Base-by-base conservation (phyloP, 2,329 filamentous ascomycete genomes). In the Ilyonectria mors-panacis region DNA sequence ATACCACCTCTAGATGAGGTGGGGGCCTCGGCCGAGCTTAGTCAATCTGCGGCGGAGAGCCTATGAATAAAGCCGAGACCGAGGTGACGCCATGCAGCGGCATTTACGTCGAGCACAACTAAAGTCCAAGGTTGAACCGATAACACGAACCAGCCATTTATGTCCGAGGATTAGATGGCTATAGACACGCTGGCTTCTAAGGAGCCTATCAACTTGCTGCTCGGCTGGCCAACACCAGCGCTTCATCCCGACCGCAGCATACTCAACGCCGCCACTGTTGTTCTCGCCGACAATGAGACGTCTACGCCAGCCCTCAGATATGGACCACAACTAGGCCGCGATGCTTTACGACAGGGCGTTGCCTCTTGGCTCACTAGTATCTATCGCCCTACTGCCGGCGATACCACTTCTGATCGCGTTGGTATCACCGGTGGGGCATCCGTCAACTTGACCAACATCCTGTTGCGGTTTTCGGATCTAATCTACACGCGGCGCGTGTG, bases 341-440 rank as follows among this genome's bases (percentile, higher is more conserved):
- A 37, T 7, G 48, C 35, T 3, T 39, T 60, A 8, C 45, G 58
- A 19, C n/a, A 60, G 10, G 33, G 47, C 2, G 35, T 44, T 19
- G 58, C 58, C 10, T 15, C 48, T 19, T 60, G 58, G 58, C n/a
- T 60, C 10, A 60, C 45, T 1, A 26, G 44, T 6, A 13, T 60
- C 15, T 60, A 60, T 33, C 23, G 12, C 9, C 48, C 56, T 15
- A 44, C 8, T 7, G 50, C 37, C 6, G 47, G 56, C n/a, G 30
- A 42, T 13, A 30, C 53, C 17, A 35, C 23, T 13, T 28, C 35
- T 7, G 50, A 60, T 7, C 23, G 63, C 28, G 60, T 93, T 65
- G 87, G 85, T 75, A 88, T 93, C 72, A 89, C 89, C 1, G 89
- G 89, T 44, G 91, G 91, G 13, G 91, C 91, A 2, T 90, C 87